These are phyloP conservation scores for Castanopsis chinensis DNA, from an alignment of 306 rosid species.

Conservation along the genomic window DNA sequence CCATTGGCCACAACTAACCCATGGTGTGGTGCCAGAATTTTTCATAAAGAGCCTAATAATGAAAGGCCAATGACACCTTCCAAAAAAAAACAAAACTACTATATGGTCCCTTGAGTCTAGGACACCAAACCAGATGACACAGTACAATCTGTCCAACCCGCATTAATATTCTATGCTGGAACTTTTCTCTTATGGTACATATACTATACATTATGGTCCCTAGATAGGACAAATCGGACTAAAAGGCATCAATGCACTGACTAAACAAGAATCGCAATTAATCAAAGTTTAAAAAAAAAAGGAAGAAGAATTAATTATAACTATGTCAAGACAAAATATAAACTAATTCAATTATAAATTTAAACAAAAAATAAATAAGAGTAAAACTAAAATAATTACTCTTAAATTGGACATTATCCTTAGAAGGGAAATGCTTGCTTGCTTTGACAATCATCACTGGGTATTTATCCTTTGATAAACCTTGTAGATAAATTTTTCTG, in stretches of 20 bases:
- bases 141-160: background rate
- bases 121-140: slow-evolving; percentile 9
- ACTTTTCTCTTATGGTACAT: slow-evolving; percentile 7
- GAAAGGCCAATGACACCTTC: background rate
- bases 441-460: slow-evolving; percentile 59
- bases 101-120: slow-evolving; percentile 18
- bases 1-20: too few species aligned
- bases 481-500: slow-evolving; percentile 71
- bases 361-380: background rate
- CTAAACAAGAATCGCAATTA: slow-evolving; percentile 16
- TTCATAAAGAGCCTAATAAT: background rate
- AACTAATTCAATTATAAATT: too few species aligned
- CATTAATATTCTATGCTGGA: slow-evolving; percentile 3
- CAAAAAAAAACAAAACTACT: background rate
- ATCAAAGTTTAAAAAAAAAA: background rate
- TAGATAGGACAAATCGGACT: slow-evolving; percentile 18
- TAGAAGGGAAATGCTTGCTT: slow-evolving; percentile 63
- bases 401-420: slow-evolving; percentile 83
- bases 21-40: too few species aligned
- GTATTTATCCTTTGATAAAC: slow-evolving; percentile 47
- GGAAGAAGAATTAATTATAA: background rate
- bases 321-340: background rate
- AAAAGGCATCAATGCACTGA: slow-evolving; percentile 32
- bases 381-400: slow-evolving; percentile 38
- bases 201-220: slow-evolving; percentile 18